Evolutionary conservation across 2,329 filamentous ascomycete genomes (phyloP).

Genomic region (Amauroascus verrucosus): DNA sequence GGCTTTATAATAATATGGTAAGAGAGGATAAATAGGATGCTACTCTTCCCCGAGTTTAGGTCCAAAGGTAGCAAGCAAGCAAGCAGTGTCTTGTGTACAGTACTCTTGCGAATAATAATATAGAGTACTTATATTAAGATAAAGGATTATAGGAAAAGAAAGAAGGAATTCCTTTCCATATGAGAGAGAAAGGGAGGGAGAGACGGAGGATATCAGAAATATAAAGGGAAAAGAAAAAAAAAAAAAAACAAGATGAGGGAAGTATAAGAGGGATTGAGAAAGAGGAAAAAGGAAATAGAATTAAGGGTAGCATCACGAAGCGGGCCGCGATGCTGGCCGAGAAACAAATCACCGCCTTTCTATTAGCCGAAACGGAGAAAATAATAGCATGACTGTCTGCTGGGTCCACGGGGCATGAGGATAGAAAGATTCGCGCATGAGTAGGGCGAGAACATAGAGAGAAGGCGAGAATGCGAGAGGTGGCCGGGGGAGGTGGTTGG

Average conservation of each 20-base stretch:
- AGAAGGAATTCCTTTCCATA: constrained; percentile 3
- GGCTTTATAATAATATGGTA: not conserved
- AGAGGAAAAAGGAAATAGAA: not conserved
- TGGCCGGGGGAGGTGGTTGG: not conserved
- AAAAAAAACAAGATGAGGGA: not conserved
- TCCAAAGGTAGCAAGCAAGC: not conserved
- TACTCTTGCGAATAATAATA: not conserved
- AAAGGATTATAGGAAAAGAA: not conserved
- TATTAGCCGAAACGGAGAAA: no score
- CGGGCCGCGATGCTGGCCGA: not conserved
- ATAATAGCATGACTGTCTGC: constrained; percentile 4
- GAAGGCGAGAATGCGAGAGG: not conserved
- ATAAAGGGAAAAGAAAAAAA: not conserved
- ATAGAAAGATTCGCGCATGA: not conserved
- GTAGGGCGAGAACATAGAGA: not conserved
- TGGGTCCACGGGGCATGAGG: constrained; percentile 14
- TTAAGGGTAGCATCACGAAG: constrained; percentile 5
- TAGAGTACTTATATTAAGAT: not conserved
- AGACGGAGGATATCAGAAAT: not conserved
- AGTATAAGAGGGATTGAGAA: not conserved
- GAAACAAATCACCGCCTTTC: constrained; percentile 6
- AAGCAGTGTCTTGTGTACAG: not conserved
- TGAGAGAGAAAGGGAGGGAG: not conserved
- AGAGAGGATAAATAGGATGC: not conserved
- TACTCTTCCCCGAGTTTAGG: not conserved